Conservation (phyloP, 1,139 yeast genomes). For the Taphrina deformans region DNA sequence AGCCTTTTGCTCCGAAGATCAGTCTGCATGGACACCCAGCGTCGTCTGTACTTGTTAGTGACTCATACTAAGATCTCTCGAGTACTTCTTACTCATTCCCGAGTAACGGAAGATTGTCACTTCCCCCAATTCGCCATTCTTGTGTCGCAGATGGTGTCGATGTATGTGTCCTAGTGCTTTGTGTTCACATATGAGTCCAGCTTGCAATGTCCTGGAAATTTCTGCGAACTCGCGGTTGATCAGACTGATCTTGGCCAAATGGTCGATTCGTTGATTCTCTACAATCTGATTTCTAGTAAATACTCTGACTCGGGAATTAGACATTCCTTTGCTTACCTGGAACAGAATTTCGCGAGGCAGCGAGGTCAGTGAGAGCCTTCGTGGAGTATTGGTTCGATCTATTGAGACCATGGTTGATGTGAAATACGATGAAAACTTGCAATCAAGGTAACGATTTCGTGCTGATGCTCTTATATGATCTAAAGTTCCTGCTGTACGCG, state of each 20-base stretch:
- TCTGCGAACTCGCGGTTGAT: slow-evolving; percentile 7
- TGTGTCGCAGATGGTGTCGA: slow-evolving; percentile 13
- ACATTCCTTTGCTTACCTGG: neutral
- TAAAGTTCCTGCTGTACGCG: neutral
- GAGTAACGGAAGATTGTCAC: slow-evolving; percentile 14
- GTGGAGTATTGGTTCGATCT: neutral
- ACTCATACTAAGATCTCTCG: neutral
- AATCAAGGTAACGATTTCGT: no score
- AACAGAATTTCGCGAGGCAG: slow-evolving; percentile 10
- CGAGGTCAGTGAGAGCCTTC: neutral
- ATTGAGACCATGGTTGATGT: neutral
- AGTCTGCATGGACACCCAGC: slow-evolving; percentile 12
- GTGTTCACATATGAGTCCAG: slow-evolving; percentile 11
- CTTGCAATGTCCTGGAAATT: neutral
- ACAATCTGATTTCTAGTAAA: no score
- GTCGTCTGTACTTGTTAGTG: neutral
- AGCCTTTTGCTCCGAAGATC: slow-evolving; percentile 5
- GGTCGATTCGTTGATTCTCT: slow-evolving; percentile 3
- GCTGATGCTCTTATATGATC: neutral
- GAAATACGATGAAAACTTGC: no score
- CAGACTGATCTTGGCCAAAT: slow-evolving; percentile 15
- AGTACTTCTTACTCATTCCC: neutral
- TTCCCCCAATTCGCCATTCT: slow-evolving; percentile 7
- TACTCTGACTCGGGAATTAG: no score
- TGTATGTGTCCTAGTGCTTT: slow-evolving; percentile 10